phyloP scores from a whole-genome alignment of 495 filamentous ascomycete genomes.

The Hypoxylon subgilvum region DNA sequence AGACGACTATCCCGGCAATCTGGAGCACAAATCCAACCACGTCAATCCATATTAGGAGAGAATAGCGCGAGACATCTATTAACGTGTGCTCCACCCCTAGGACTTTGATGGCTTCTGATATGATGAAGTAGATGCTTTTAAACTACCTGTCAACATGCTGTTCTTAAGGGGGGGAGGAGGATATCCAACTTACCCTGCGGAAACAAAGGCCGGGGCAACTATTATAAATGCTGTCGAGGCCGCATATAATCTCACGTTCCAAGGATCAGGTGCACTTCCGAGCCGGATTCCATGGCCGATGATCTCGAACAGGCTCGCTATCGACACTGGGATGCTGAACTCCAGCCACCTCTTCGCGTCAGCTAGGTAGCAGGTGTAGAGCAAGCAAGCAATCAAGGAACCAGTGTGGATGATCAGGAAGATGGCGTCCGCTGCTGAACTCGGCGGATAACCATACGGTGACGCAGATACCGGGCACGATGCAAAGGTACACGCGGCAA shows the following conservation, averaged over 20 bases:
- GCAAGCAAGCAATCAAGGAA: constrained; percentile 19
- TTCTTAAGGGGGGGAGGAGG: not conserved
- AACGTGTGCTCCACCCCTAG: constrained; percentile 27
- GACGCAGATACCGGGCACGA: constrained; percentile 27
- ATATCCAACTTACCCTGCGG: constrained; percentile 22
- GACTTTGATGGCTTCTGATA: constrained; percentile 27
- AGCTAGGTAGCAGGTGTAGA: constrained; percentile 27
- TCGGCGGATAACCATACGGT: constrained; percentile 34
- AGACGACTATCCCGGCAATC: constrained; percentile 24
- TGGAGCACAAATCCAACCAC: constrained; percentile 25
- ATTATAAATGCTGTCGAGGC: constrained; percentile 28
- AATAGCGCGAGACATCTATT: constrained; percentile 16
- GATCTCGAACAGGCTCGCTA: constrained; percentile 25
- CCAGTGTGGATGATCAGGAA: constrained; percentile 29
- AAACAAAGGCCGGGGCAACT: constrained; percentile 29
- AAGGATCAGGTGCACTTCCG: constrained; percentile 26
- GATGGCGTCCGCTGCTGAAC: constrained; percentile 20
- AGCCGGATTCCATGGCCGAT: constrained; percentile 22
- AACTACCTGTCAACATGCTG: constrained; percentile 4
- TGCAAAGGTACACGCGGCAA: constrained; percentile 27
- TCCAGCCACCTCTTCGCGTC: constrained; percentile 26
- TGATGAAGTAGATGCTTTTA: constrained; percentile 28
- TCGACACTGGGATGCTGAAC: constrained; percentile 28
- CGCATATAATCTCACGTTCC: constrained; percentile 32
- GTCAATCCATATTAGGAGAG: constrained; percentile 26